Base-by-base conservation (phyloP, 768 basidiomycete genomes). In the Suillus weaverae region DNA sequence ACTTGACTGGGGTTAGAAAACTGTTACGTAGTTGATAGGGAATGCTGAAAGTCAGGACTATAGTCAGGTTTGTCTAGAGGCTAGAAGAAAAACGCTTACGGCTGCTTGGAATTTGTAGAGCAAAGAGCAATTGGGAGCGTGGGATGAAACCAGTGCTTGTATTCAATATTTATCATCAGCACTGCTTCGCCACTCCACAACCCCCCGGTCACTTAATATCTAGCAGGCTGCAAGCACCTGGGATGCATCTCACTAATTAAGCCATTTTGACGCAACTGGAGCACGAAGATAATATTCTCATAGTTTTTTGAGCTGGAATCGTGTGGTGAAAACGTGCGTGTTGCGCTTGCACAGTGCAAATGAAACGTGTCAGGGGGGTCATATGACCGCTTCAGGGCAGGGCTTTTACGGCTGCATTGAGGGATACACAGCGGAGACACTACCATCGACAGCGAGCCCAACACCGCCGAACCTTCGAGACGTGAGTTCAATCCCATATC, bases 1-100 rank as follows among this genome's bases (percentile, higher is more conserved):
- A 92, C 87, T 91, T 92, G 89, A 78, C 84, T 79, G 72, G 71
- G 56, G 41, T 55, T 20, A 55, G 22, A 57, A 38, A 18, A 53
- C 30, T 53, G 30, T 53, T 53, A 53, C 13, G 64, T 62, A 30
- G 30, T 39, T 51, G 61, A 44, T 41, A 20, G 22, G 20, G 32
- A 33, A 35, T 35, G 33, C 26, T 56, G 46, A 13, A n/a, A 56
- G 26, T 26, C 26, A 26, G 26, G 26, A n/a, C n/a, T n/a, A n/a
- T 26, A 13, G n/a, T 32, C 30, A 32, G 32, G 54, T 33, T 44
- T 22, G 36, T 55, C 30, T n/a, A 5, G 11, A 62, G 36, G 54
- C 61, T 59, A 22, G 61, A 38, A 30, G 60, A 33, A 6, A 14
- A 32, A 38, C 51, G 30, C 51, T 32, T 53, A 53, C 51, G 8